Evolutionary conservation across 805 yeast species (phyloP), one percentile per base, ranked within the genome.

Genomic region (Huiozyma sinensis): DNA sequence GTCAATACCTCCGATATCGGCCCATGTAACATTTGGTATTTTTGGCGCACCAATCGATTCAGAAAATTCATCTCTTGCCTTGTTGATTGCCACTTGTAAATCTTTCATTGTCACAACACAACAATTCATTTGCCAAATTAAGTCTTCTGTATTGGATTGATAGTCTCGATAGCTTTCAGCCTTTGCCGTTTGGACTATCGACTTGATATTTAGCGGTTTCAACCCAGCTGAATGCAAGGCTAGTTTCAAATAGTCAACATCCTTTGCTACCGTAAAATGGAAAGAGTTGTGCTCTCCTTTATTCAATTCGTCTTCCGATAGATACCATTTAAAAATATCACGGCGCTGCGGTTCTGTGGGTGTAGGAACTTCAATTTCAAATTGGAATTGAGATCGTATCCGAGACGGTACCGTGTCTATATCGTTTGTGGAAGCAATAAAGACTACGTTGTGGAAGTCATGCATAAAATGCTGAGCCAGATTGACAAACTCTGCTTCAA

Each of bases 11-110:
- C 98, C 98, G 44, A 92, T 94, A 62, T 92, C 98, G 50, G 84
- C 92, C 98, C 98, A 92, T 48, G 79, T 79, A 6, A 92, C 97
- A 55, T 83, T 79, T 2, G 98, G 98, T 49, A 92, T 90, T 49
- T 87, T 71, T 11, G 98, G 98, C 0, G 97, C 97, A 6, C 97
- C 97, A 46, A 92, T 89, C 0, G 96, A 83, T 50, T 87, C 96
- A 53, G 95, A 83, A 62, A 83, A 89, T 58, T 85, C 88, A 55
- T 77, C 79, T 56, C 97, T 71, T 0, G 97, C 96, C 45, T 75
- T 80, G 44, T 79, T 76, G 42, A 88, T 85, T 0, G 57, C 49
- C 1, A 27, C 67, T 68, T 7, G 82, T 56, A 7, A 60, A 44
- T 2, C 90, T 87, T 4, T 81, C 79, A 50, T 73, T 70, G 57